These are phyloP conservation scores for Phycomyces blakesleeanus DNA, from an alignment of 192 early-diverging fungal species.

Conservation along the genomic window DNA sequence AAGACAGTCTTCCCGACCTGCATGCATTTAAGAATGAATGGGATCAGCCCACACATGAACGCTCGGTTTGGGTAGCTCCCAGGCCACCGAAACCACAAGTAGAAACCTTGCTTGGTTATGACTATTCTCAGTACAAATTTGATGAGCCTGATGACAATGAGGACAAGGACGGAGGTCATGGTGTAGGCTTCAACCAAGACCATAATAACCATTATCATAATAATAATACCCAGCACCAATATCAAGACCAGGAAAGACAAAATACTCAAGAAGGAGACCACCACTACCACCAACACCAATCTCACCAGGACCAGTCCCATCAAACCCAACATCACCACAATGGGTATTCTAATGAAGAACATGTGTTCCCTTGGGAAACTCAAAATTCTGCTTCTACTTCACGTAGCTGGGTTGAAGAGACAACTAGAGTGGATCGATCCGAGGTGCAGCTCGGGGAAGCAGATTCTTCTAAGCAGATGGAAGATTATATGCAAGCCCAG, in stretches of 20 bases:
- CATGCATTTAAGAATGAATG: constrained; percentile 22
- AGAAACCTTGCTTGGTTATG: constrained; percentile 12
- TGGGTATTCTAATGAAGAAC: neutral
- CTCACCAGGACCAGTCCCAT: neutral
- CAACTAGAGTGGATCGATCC: neutral
- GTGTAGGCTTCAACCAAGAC: neutral
- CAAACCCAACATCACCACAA: neutral
- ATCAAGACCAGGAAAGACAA: constrained; percentile 9
- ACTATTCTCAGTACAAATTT: constrained; percentile 7
- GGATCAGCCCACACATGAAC: constrained; percentile 18
- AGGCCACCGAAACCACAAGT: constrained; percentile 16
- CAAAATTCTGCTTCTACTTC: neutral
- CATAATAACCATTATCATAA: constrained; percentile 8
- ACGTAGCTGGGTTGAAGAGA: constrained; percentile 23
- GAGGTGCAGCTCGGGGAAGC: neutral
- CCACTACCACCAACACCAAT: constrained; percentile 6
- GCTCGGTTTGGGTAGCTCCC: constrained; percentile 24
- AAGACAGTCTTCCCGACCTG: constrained; percentile 12
- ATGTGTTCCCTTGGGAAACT: constrained; percentile 2
- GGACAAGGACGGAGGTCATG: neutral
- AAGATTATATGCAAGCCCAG: neutral
- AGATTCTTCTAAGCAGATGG: neutral
- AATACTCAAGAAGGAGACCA: constrained; percentile 15
- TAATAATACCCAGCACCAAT: constrained; percentile 8
- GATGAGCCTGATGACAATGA: neutral